These are phyloP conservation scores for Venturia oleaginea DNA, from an alignment of 2,329 filamentous ascomycete genomes.

Conservation along the genomic window DNA sequence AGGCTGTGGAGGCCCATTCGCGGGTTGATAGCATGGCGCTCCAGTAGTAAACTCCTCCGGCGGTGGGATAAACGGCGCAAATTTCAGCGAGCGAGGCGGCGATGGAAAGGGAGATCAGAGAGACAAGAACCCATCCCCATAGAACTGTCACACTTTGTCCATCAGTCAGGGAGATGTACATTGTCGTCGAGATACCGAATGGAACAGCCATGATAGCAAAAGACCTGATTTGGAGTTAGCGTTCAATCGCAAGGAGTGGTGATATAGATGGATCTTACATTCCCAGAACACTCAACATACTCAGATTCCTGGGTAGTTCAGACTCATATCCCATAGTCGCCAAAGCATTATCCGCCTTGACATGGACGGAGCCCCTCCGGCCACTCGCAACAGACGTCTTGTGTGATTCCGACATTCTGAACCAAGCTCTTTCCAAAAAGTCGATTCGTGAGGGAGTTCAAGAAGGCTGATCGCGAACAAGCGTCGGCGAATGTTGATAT, in stretches of 20 bases:
- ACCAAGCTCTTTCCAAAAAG: background rate
- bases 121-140: conserved; percentile 61
- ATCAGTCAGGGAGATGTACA: conserved; percentile 59
- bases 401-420: background rate
- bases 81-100: conserved; percentile 61
- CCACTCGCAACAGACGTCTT: conserved; percentile 1
- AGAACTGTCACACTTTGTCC: conserved; percentile 61
- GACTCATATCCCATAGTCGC: conserved; percentile 59
- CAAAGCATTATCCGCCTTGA: conserved; percentile 49
- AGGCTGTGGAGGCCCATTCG: conserved; percentile 57
- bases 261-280: conserved; percentile 31
- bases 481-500: background rate
- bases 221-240: conserved; percentile 32
- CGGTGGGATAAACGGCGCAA: conserved; percentile 58
- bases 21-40: conserved; percentile 56
- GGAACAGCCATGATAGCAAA: conserved; percentile 70
- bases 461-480: background rate
- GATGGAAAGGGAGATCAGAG: conserved; percentile 53
- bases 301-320: conserved; percentile 56
- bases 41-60: conserved; percentile 63
- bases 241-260: background rate
- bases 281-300: conserved; percentile 61
- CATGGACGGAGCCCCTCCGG: conserved; percentile 22
- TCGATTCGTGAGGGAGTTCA: background rate
- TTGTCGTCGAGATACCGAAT: conserved; percentile 58